Percentiles rank a stretch among this genome's conserved stretches.
Evolutionary conservation across 768 basidiomycete species (phyloP).

Genomic region (Chalciporus pseudorubinellus): DNA sequence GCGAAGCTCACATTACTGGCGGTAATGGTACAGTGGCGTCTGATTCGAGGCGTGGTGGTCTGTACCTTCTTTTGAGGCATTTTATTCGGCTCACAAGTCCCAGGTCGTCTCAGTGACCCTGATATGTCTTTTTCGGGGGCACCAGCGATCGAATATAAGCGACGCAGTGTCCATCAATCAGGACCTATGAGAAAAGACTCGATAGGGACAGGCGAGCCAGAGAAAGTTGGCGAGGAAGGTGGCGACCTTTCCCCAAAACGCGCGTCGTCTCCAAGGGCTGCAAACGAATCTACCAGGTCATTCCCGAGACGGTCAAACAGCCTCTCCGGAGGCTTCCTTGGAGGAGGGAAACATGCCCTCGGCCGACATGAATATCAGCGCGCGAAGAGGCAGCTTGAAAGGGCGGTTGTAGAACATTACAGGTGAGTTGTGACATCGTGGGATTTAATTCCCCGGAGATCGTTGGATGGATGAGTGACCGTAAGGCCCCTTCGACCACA

Average conservation of each 20-base stretch:
- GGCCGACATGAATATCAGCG: constrained; percentile 79
- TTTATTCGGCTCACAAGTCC: background rate
- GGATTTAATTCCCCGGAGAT: background rate
- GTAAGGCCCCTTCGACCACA: background rate
- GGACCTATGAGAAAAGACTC: background rate
- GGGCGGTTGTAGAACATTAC: constrained; percentile 83
- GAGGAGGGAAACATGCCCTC: constrained; percentile 17
- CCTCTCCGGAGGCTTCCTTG: background rate
- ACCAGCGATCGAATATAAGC: background rate
- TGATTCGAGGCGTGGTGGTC: constrained; percentile 14
- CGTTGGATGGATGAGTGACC: background rate
- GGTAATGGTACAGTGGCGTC: constrained; percentile 4
- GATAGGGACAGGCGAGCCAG: background rate
- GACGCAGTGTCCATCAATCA: background rate
- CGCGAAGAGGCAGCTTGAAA: constrained; percentile 84
- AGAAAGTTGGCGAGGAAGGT: background rate
- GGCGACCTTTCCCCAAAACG: background rate
- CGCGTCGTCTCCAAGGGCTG: background rate
- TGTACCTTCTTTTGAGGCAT: background rate
- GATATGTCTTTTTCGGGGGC: background rate
- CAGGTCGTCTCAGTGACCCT: background rate
- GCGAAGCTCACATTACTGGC: background rate
- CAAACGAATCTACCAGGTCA: background rate
- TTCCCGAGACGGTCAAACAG: background rate
- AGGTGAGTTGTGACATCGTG: constrained; percentile 39